A percentile compares a stretch with the other conserved stretches of the same genome.
phyloP scores from a whole-genome alignment of 2,329 filamentous ascomycete species.

The Lasiodiplodia theobromae region DNA sequence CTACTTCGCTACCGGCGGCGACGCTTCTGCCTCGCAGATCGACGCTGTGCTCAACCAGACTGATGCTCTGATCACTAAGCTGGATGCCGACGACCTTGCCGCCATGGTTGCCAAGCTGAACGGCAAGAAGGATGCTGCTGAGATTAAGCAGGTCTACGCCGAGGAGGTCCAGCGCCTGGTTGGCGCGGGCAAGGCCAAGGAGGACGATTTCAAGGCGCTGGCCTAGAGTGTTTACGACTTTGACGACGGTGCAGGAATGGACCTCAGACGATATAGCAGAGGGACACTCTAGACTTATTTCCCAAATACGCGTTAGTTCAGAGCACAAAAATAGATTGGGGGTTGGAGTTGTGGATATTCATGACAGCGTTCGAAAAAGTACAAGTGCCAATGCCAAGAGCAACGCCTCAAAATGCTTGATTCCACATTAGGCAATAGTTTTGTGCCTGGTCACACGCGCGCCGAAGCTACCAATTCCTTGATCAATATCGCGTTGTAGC shows the following conservation, averaged over 20 bases:
- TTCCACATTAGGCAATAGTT: neutral
- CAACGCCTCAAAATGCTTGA: neutral
- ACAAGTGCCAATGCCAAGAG: neutral
- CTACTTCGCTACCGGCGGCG: slow-evolving; percentile 78
- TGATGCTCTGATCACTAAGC: slow-evolving; percentile 84
- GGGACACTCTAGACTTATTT: slow-evolving; percentile 11
- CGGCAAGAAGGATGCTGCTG: slow-evolving; percentile 76
- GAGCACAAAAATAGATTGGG: slow-evolving; percentile 15
- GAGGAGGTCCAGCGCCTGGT: slow-evolving; percentile 81
- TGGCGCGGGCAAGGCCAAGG: slow-evolving; percentile 83
- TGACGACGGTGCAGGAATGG: neutral
- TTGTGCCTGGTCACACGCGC: slow-evolving; percentile 1
- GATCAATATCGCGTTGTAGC: too few relatives aligned
- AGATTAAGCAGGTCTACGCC: slow-evolving; percentile 85
- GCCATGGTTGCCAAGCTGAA: slow-evolving; percentile 81
- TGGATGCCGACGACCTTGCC: slow-evolving; percentile 90
- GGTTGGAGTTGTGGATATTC: neutral
- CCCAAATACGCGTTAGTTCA: neutral
- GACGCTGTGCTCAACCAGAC: slow-evolving; percentile 85
- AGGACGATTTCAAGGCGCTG: slow-evolving; percentile 76
- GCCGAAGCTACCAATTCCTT: too few relatives aligned
- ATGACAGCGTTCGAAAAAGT: neutral
- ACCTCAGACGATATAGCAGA: neutral
- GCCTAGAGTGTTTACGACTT: slow-evolving; percentile 2
- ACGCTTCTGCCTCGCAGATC: slow-evolving; percentile 78